Percentiles rank a stretch among this genome's conserved stretches.
phyloP scores from a whole-genome alignment of 2,329 filamentous ascomycete species.

The Paecilomyces variotii region DNA sequence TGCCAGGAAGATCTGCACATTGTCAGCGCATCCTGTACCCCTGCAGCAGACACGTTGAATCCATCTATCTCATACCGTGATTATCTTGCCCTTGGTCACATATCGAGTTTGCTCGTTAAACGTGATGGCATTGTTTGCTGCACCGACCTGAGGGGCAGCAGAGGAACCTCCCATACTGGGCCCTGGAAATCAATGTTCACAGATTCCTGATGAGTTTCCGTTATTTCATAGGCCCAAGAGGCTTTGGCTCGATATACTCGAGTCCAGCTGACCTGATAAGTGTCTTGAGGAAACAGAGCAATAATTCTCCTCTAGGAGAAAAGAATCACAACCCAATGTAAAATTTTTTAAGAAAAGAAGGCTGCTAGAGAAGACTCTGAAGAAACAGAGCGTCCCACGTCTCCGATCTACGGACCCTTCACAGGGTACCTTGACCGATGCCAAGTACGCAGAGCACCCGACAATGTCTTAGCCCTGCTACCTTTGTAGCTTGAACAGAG shows the following conservation, averaged over 20 bases:
- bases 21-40: not conserved
- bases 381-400: not conserved
- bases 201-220: not conserved
- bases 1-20: constrained; percentile 47
- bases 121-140: constrained; percentile 11
- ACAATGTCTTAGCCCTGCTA: not conserved
- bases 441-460: not conserved
- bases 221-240: not conserved
- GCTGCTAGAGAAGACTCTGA: not conserved
- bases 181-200: not conserved
- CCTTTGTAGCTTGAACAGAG: not conserved
- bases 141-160: not conserved
- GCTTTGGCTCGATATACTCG: not conserved
- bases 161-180: not conserved
- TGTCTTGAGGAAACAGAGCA: not conserved
- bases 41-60: no score
- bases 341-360: not conserved
- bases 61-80: constrained; percentile 34
- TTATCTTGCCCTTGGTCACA: constrained; percentile 43
- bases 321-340: not conserved
- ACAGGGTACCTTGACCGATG: not conserved
- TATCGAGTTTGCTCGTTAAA: constrained; percentile 53
- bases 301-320: not conserved
- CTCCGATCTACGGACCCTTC: not conserved
- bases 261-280: not conserved